Evolutionary conservation across 441 rosid species (phyloP), one percentile per base, ranked within the genome.

Genomic region (Viola pubescens): DNA sequence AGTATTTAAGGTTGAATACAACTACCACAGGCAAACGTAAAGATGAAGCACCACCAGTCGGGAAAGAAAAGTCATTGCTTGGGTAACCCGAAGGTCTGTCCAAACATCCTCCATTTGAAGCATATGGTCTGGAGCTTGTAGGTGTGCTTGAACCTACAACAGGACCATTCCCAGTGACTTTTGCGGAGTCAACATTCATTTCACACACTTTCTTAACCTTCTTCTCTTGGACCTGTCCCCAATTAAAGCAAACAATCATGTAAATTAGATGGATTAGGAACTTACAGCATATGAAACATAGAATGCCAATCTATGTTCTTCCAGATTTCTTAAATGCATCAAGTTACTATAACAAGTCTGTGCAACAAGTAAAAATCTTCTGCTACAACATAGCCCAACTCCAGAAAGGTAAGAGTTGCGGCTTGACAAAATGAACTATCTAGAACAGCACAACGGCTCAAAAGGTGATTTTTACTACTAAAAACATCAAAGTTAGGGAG

Each of bases 21-120:
- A 84, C 81, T 84, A 89, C 97, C 95, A 77, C 75, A 19, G 95
- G 97, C 56, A 89, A 79, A 56, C 60, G 91, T 44, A 89, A 75
- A 6, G 85, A 79, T n/a, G 91, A 69, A 70, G 76, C 71, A 65
- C 87, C 88, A 66, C 80, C 92, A 5, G 82, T 64, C 58, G 84
- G 86, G 52, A 78, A 64, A 51, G 81, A 66, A 57, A 78, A 77
- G 68, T 84, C 88, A 62, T 71, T 77, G 77, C 70, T 73, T 49
- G 54, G 54, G 75, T 56, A 67, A 60, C 55, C 77, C 56, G 56
- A 65, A 37, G 67, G 68, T 64, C 70, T 75, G 55, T 79, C 82
- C 37, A 73, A 47, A 62, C 62, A 73, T 68, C 77, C 86, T 73
- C 89, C 87, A 65, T 84, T 86, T 48, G 69, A 77, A 64, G 75